These are phyloP conservation scores for Neurospora sp. DNA, from an alignment of 495 filamentous ascomycete genomes.

Conservation along the genomic window DNA sequence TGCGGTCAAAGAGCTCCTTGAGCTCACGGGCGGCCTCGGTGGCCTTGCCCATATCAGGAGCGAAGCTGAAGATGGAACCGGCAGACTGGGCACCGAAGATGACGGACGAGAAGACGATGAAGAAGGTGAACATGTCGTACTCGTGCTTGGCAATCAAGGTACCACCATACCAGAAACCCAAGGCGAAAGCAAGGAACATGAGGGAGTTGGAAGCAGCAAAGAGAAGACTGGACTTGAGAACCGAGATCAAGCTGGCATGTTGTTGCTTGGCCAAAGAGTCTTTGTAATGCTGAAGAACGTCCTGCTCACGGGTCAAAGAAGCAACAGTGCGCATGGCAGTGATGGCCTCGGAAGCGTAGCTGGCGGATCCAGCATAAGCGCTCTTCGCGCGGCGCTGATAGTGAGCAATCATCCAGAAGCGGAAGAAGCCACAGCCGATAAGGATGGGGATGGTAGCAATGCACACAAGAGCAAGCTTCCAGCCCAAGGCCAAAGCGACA, in stretches of 20 bases:
- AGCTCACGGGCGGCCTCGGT: conserved; percentile 23
- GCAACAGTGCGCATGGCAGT: conserved; percentile 86
- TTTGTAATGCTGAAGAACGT: conserved; percentile 63
- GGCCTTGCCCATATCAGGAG: conserved; percentile 32
- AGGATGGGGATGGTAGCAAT: conserved; percentile 71
- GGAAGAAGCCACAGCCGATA: conserved; percentile 74
- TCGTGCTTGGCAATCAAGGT: conserved; percentile 61
- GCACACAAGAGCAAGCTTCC: conserved; percentile 86
- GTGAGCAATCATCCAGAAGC: conserved; percentile 58
- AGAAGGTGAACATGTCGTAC: conserved; percentile 71
- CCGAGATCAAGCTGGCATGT: conserved; percentile 20
- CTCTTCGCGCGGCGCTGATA: conserved; percentile 66
- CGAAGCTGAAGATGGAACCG: conserved; percentile 29
- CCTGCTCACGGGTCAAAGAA: conserved; percentile 47
- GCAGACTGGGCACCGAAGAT: conserved; percentile 32
- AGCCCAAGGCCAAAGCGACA: conserved; percentile 61
- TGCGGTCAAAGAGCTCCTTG: conserved; percentile 31
- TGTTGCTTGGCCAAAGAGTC: conserved; percentile 19
- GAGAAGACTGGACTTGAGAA: conserved; percentile 33
- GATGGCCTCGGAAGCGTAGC: conserved; percentile 82
- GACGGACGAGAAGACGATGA: conserved; percentile 59
- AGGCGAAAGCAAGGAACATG: conserved; percentile 70
- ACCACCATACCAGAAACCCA: conserved; percentile 79
- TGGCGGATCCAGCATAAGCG: conserved; percentile 64
- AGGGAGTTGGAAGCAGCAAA: conserved; percentile 75